Base-by-base conservation (phyloP, 139 green algal genomes). In the Chlamydomonas asymmetrica region DNA sequence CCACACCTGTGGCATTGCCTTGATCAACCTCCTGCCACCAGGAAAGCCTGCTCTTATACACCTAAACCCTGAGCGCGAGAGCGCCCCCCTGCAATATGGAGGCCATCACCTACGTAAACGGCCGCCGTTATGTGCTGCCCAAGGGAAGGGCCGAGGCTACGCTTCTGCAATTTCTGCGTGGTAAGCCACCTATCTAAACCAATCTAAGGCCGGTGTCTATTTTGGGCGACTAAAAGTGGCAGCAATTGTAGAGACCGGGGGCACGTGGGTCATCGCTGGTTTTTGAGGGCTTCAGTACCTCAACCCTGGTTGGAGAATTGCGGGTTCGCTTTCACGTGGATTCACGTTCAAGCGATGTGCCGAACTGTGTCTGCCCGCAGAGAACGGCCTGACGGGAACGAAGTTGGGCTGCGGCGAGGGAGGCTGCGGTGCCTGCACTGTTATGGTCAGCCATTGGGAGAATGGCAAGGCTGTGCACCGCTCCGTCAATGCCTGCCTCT, bases 381-480 rank as follows among this genome's bases (percentile, higher is more conserved):
- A 95, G 22, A 73, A 77, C 48, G 89, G 93, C 0, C 70, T 92
- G 27, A 97, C 90, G 3, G 95, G 95, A 3, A 97, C 95, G 38
- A 98, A 98, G 84, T 81, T 98, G n/a, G 94, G 93, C 1, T 98
- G 95, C 79, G 95, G 93, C 18, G 95, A 98, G 81, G 95, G 95
- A 10, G 95, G 95, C 8, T 98, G 95, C 76, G 95, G 95, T 3
- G 95, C 95, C 2, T 98, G 95, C 85, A 98, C 95, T 8, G 92
- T 98, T 27, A 97, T 98, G 92, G 80, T 98, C 31, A 95, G 88
- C 27, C 67, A 72, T 54, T 90, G 67, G 34, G 86, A 97, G 39
- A 80, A 64, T 6, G 78, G 80, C 13, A 27, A 75, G 2, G 63
- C 94, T 10, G 63, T 87, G 4, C 94, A 98, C 84, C 80, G 87